Base-by-base conservation (phyloP, 768 basidiomycete species). In the Lactifluus pinguis region DNA sequence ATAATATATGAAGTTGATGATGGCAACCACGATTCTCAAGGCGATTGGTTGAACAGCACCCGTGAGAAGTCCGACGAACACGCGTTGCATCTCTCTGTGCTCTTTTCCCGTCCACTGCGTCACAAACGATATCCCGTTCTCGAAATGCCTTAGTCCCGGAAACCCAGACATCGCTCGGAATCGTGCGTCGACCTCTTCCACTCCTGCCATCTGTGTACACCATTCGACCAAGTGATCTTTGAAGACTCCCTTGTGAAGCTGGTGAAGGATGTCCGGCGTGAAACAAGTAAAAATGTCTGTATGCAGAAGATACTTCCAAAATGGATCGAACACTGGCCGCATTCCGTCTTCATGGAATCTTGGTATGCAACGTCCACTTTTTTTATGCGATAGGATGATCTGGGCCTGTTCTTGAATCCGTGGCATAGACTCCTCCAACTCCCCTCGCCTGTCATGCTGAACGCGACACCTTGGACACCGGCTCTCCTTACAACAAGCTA, bases 261-360 rank as follows among this genome's bases (percentile, higher is more conserved):
- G 66, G 49, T 69, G 68, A 2, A 68, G 63, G 41, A 67, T 54
- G 39, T 69, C 68, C 1, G 67, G 65, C 0, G 56, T 59, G 9
- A 70, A 58, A 11, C 51, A 34, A 8, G 17, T 6, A 41, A 67
- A 62, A 7, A 69, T 69, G 47, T 69, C 41, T 1, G 44, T 25
- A 32, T 61, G 55, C 1, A 59, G 67, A 13, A 66, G 54, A 3
- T 56, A 32, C 0, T 19, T 47, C 65, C 67, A 70, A 54, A 69
- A 69, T 1, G 68, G 67, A 2, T 60, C 8, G 8, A 8, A 30
- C 13, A 49, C 29, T n/a, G 49, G 32, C 2, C 17, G 10, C 8
- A 49, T 19, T 4, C 49, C 49, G 8, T 49, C 48, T 30, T 49
- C 11, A 30, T 49, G 8, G 3, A 49, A 30, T 34, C 32, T 34